These are phyloP conservation scores for Mycosphaerelloides madeirae DNA, from an alignment of 2,329 filamentous ascomycete genomes.

Conservation along the genomic window DNA sequence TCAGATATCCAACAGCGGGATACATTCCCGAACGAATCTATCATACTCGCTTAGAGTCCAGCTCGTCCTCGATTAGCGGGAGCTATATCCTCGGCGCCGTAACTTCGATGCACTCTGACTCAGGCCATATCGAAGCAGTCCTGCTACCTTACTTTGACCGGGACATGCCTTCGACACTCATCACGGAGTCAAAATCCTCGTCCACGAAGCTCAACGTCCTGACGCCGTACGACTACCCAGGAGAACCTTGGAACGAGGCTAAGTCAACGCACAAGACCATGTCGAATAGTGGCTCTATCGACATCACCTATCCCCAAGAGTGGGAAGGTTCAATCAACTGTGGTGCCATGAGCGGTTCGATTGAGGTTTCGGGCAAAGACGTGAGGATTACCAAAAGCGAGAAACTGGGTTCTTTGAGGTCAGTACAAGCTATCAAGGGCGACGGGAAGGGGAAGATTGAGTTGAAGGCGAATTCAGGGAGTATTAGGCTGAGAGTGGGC, in stretches of 20 bases:
- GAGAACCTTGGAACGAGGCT: constrained; percentile 22
- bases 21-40: constrained; percentile 39
- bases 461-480: constrained; percentile 30
- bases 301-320: constrained; percentile 38
- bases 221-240: constrained; percentile 29
- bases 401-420: constrained; percentile 24
- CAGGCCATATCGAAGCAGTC: constrained; percentile 36
- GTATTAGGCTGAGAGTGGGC: constrained; percentile 23
- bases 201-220: constrained; percentile 32
- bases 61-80: constrained; percentile 36
- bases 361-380: constrained; percentile 37
- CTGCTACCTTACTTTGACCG: constrained; percentile 34
- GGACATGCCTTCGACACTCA: constrained; percentile 20
- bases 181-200: constrained; percentile 34
- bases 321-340: constrained; percentile 41
- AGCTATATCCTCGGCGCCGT: constrained; percentile 38
- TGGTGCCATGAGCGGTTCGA: constrained; percentile 33
- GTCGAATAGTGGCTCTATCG: constrained; percentile 32
- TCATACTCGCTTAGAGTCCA: constrained; percentile 35
- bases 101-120: constrained; percentile 34
- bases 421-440: constrained; percentile 39
- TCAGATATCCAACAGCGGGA: constrained; percentile 26
- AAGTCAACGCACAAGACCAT: constrained; percentile 34
- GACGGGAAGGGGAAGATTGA: constrained; percentile 31
- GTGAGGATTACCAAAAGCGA: constrained; percentile 31